These are phyloP conservation scores for Stephanodiscus triporus DNA, from an alignment of 108 stramenopile species.

Conservation along the genomic window DNA sequence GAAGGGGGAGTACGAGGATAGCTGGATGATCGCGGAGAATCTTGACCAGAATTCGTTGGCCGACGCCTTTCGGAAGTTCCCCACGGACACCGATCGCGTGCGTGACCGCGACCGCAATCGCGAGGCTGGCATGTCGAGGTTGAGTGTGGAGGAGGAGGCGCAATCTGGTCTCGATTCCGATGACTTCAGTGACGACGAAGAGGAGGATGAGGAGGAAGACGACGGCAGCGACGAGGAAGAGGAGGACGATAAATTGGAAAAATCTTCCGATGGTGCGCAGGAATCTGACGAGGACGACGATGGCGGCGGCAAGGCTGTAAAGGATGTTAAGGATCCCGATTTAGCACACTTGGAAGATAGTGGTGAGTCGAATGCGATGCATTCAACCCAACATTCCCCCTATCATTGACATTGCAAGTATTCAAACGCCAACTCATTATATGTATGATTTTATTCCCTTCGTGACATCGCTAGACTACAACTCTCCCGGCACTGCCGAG, in stretches of 20 bases:
- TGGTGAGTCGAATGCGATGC: conserved; percentile 1
- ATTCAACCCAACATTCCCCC: background rate
- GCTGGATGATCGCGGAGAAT: conserved; percentile 36
- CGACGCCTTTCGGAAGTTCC: conserved; percentile 35
- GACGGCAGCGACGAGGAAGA: conserved; percentile 16
- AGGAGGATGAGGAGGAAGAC: conserved; percentile 9
- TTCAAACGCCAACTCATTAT: background rate
- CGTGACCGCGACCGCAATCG: background rate
- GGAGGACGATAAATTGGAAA: conserved; percentile 6
- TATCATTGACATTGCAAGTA: background rate
- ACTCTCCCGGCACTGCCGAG: conserved; percentile 34
- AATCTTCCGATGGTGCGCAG: conserved; percentile 10
- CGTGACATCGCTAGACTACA: conserved; percentile 15
- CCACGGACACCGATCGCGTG: conserved; percentile 23
- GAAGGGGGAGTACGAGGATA: conserved; percentile 29
- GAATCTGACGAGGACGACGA: background rate
- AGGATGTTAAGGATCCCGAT: background rate
- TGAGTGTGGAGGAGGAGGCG: background rate
- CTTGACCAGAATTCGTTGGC: conserved; percentile 38
- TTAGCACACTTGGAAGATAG: conserved; percentile 31
- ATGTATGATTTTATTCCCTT: background rate
- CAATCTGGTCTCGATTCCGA: background rate
- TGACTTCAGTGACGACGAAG: conserved; percentile 23
- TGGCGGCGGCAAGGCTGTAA: background rate
- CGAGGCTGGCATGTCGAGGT: background rate